Evolutionary conservation across 2,329 filamentous ascomycete species (phyloP).

Genomic region (Penicillium polonicum): DNA sequence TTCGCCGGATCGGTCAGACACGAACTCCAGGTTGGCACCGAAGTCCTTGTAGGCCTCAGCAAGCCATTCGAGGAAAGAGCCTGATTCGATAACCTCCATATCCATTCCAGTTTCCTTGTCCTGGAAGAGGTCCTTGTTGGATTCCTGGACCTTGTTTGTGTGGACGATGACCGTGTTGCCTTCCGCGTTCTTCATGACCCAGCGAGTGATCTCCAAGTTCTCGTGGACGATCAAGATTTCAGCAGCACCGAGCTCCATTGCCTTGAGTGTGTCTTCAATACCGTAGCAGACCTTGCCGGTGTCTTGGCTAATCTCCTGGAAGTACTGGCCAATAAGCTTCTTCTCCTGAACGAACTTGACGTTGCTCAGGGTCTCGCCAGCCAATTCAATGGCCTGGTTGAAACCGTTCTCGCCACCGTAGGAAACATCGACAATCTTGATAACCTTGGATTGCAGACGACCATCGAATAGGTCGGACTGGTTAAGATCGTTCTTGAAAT

Average conservation of each 20-base stretch:
- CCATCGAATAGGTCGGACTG: constrained; percentile 95
- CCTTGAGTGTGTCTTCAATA: constrained; percentile 96
- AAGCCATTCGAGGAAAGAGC: constrained; percentile 98
- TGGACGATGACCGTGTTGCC: constrained; percentile 75
- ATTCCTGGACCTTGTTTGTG: constrained; percentile 82
- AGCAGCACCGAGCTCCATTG: constrained; percentile 89
- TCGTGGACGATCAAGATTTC: constrained; percentile 96
- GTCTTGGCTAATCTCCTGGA: constrained; percentile 98
- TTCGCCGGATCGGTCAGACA: constrained; percentile 94
- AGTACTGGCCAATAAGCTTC: constrained; percentile 98
- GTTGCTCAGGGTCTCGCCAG: constrained; percentile 92
- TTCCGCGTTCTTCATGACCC: constrained; percentile 76
- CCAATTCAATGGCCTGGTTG: constrained; percentile 97
- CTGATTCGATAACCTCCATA: constrained; percentile 88
- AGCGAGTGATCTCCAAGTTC: constrained; percentile 92
- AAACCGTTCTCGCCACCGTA: constrained; percentile 99
- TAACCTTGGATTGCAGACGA: constrained; percentile 89
- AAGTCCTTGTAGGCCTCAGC: constrained; percentile 98
- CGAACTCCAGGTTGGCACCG: constrained; percentile 91
- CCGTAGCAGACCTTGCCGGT: constrained; percentile 97
- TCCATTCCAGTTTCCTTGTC: constrained; percentile 95
- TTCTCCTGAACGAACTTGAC: constrained; percentile 99
- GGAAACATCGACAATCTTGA: constrained; percentile 98
- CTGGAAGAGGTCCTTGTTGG: constrained; percentile 80
- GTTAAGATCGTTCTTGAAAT: constrained; percentile 99